Evolutionary conservation across 345 rosid genomes (phyloP).

Genomic region (Sonneratia caseolaris): DNA sequence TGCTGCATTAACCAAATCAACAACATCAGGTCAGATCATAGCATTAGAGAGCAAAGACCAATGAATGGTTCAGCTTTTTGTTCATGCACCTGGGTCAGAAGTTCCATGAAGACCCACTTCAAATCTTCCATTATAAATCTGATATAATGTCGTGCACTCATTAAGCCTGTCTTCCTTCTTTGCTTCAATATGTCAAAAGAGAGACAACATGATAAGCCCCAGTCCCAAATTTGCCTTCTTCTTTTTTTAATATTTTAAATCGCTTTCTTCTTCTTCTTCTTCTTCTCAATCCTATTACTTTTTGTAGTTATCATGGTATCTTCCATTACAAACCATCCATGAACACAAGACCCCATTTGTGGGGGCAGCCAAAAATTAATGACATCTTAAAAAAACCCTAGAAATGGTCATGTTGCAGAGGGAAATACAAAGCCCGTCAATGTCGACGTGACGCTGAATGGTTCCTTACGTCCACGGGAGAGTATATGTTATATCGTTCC

Average conservation of each 20-base stretch:
- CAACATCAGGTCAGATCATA: too few species aligned
- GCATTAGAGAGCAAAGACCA: neutral
- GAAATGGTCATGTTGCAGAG: too few species aligned
- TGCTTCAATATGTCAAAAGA: constrained; percentile 2
- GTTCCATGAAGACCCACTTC: neutral
- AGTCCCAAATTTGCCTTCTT: neutral
- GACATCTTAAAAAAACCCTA: neutral
- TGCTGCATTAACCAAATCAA: too few species aligned
- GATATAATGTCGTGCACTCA: neutral
- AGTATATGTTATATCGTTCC: neutral
- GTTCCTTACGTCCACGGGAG: neutral
- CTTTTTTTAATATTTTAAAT: neutral
- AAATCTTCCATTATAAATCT: neutral
- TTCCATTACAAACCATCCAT: neutral
- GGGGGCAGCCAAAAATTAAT: too few species aligned
- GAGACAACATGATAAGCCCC: neutral
- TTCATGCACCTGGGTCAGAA: neutral
- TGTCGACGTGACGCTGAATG: neutral
- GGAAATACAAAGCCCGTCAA: neutral
- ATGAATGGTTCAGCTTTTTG: neutral
- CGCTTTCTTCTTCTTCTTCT: neutral
- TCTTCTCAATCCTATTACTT: too few species aligned
- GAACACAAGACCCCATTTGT: too few species aligned
- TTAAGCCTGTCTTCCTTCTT: neutral
- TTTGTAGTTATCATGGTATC: neutral